Percentiles rank a stretch among this genome's conserved stretches.
phyloP scores from a whole-genome alignment of 108 stramenopile species.

The Nitzschia inconspicua region DNA sequence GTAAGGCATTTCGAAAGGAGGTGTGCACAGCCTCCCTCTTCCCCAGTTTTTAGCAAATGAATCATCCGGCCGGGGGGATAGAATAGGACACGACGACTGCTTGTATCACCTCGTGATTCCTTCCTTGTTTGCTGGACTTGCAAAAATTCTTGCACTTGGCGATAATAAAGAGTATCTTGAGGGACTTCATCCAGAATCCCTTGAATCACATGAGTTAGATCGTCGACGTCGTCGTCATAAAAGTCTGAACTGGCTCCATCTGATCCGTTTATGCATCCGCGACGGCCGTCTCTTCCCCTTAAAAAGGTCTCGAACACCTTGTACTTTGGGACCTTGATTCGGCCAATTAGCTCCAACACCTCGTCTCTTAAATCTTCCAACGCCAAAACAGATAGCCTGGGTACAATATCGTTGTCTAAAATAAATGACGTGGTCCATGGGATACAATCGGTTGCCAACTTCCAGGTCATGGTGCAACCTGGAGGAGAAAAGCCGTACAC shows the following conservation, averaged over 20 bases:
- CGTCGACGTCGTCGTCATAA: slow-evolving; percentile 38
- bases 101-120: slow-evolving; percentile 44
- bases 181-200: slow-evolving; percentile 16
- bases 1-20: slow-evolving; percentile 50
- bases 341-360: slow-evolving; percentile 75
- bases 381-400: slow-evolving; percentile 70
- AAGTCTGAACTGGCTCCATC: slow-evolving; percentile 15
- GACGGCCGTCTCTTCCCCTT: slow-evolving; percentile 12
- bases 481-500: slow-evolving; percentile 88
- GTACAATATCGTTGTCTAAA: slow-evolving; percentile 89
- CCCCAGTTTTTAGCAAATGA: slow-evolving; percentile 84
- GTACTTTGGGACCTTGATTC: slow-evolving; percentile 84
- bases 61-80: slow-evolving; percentile 83
- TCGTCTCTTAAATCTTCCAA: slow-evolving; percentile 82
- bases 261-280: not conserved
- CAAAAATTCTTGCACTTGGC: slow-evolving; percentile 67
- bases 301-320: slow-evolving; percentile 43
- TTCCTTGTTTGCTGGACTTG: slow-evolving; percentile 57
- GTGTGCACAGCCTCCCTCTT: slow-evolving; percentile 45
- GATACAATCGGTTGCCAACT: slow-evolving; percentile 59
- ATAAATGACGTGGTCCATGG: slow-evolving; percentile 75
- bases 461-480: slow-evolving; percentile 84
- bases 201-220: slow-evolving; percentile 46
- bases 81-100: slow-evolving; percentile 35
- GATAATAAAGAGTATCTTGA: slow-evolving; percentile 49